Conservation (phyloP, 768 basidiomycete species). For the Harrya chromipes region DNA sequence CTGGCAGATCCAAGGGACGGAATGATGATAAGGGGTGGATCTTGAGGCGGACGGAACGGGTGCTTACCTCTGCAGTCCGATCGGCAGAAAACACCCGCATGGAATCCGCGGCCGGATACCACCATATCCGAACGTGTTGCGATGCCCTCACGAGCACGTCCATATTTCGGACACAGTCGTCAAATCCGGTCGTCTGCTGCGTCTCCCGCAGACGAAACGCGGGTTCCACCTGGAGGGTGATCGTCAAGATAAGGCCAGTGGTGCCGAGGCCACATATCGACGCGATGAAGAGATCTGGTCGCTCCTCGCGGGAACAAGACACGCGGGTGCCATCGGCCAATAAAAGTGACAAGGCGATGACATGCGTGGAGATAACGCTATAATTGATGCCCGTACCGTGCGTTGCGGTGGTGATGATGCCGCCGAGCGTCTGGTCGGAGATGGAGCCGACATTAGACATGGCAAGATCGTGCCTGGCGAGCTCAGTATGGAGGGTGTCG, state of each 20-base stretch:
- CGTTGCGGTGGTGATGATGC: slow-evolving; percentile 90
- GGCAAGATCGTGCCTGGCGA: slow-evolving; percentile 68
- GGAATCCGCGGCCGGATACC: slow-evolving; percentile 79
- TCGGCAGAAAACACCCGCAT: slow-evolving; percentile 72
- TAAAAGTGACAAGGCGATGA: slow-evolving; percentile 70
- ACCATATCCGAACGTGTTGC: slow-evolving; percentile 93
- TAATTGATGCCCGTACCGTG: slow-evolving; percentile 86
- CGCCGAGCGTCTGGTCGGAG: slow-evolving; percentile 92
- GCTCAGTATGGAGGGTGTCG: slow-evolving; percentile 63
- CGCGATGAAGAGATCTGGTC: slow-evolving; percentile 79
- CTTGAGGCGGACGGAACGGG: slow-evolving; percentile 13
- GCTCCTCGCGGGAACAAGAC: slow-evolving; percentile 59
- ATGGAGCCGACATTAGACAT: slow-evolving; percentile 95
- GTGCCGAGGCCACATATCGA: slow-evolving; percentile 88
- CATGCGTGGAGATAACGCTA: slow-evolving; percentile 79
- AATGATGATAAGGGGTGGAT: slow-evolving; percentile 8
- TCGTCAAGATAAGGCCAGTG: slow-evolving; percentile 82
- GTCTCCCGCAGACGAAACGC: slow-evolving; percentile 79
- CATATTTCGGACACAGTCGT: slow-evolving; percentile 55
- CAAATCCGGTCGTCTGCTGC: slow-evolving; percentile 60
- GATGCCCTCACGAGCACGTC: slow-evolving; percentile 57
- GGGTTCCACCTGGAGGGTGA: slow-evolving; percentile 75
- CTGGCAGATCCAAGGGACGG: slow-evolving; percentile 34
- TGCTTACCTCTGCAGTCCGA: slow-evolving; percentile 72
- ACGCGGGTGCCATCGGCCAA: slow-evolving; percentile 73